phyloP scores from a whole-genome alignment of 1,284 basidiomycete genomes.

The Cryptococcus sp. region DNA sequence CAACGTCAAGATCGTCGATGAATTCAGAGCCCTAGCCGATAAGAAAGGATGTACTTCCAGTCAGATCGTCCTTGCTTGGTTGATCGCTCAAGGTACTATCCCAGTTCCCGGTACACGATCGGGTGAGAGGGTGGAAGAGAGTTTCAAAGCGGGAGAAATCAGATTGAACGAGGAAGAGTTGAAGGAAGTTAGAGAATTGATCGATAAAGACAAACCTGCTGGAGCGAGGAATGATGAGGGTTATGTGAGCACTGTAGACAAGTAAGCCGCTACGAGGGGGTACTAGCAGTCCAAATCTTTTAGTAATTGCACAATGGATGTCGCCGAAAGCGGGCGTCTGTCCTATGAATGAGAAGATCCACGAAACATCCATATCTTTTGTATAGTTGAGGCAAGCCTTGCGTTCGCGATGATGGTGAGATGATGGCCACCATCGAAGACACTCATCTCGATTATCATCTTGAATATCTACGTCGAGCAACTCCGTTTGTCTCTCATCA shows the following conservation, averaged over 20 bases:
- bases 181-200: constrained; percentile 30
- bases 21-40: constrained; percentile 28
- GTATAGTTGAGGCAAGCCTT: too few relatives aligned
- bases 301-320: too few relatives aligned
- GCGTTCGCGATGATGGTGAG: too few relatives aligned
- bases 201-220: constrained; percentile 29
- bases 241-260: constrained; percentile 2
- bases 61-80: constrained; percentile 50
- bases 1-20: constrained; percentile 39
- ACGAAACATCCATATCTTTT: too few relatives aligned
- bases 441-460: too few relatives aligned
- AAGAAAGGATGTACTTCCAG: constrained; percentile 40
- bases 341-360: too few relatives aligned
- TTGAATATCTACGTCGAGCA: too few relatives aligned
- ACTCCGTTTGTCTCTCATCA: too few relatives aligned
- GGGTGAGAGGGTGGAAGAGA: constrained; percentile 34
- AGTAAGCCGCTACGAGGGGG: background rate
- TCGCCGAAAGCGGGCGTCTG: too few relatives aligned
- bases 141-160: constrained; percentile 33
- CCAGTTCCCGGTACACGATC: constrained; percentile 46
- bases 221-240: constrained; percentile 10
- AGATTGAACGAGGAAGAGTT: constrained; percentile 34
- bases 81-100: constrained; percentile 45
- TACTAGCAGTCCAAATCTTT: background rate
- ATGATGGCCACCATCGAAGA: too few relatives aligned